Percentiles rank a stretch among this genome's conserved stretches.
Conservation (phyloP, 106 monocot species). For the Allium sativum region DNA sequence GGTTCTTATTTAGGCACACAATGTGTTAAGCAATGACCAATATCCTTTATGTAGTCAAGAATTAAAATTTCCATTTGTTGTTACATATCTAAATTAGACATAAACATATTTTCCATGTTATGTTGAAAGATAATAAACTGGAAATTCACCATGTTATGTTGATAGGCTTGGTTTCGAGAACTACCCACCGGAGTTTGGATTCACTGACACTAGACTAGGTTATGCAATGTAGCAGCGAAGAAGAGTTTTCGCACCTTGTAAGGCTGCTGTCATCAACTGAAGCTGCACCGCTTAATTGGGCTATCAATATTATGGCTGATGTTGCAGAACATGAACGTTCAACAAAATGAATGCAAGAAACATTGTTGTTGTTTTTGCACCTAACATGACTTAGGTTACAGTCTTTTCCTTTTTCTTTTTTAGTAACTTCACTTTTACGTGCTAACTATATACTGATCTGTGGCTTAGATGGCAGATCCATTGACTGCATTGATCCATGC, state of each 20-base stretch:
- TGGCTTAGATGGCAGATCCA: slow-evolving; percentile 94
- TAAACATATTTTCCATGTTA: too few species aligned
- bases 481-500: slow-evolving; percentile 85
- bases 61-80: too few species aligned
- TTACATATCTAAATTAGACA: too few species aligned
- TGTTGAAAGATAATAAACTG: too few species aligned
- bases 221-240: slow-evolving; percentile 75
- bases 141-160: too few species aligned
- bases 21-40: too few species aligned
- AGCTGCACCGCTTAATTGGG: slow-evolving; percentile 77
- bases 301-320: slow-evolving; percentile 82
- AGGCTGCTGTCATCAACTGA: slow-evolving; percentile 42
- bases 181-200: slow-evolving; percentile 79
- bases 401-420: too few species aligned
- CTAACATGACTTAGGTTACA: slow-evolving; percentile 96
- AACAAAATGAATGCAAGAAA: slow-evolving; percentile 94
- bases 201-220: slow-evolving; percentile 65
- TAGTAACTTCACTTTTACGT: too few species aligned
- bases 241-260: slow-evolving; percentile 51
- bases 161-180: slow-evolving; percentile 95
- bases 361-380: slow-evolving; percentile 90
- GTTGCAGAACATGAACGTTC: slow-evolving; percentile 53
- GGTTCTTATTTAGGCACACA: too few species aligned
- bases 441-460: too few species aligned
- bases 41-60: too few species aligned